Evolutionary conservation across 2,329 filamentous ascomycete species (phyloP), one percentile per base, ranked within the genome.

Genomic region (Phaeosphaeriaceae sp.): DNA sequence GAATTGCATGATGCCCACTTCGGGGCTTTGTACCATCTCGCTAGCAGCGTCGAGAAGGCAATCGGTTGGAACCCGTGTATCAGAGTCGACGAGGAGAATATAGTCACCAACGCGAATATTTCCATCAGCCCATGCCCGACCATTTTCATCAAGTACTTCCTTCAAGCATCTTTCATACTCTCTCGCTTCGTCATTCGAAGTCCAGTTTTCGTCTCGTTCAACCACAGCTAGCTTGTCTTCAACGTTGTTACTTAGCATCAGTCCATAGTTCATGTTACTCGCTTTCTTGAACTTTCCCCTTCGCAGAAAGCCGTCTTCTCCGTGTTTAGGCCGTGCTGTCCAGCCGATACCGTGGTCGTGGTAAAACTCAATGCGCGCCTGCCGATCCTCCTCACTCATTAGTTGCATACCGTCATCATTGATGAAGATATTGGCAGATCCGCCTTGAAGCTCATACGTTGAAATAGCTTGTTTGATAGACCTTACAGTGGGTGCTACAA

Each of bases 101-200:
- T 92, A 92, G 74, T 95, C 90, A 46, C 91, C 91, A 20, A 95
- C 79, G 42, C 91, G 89, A 61, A 96, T 88, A 72, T 94, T 92
- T 53, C 90, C 91, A 67, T 92, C 89, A 13, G 90, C 90, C 88
- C 87, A 72, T 9, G 61, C 89, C 20, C 87, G 87, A 21, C 87
- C 83, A 17, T 86, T 85, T 38, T 75, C 84, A 36, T 86, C 81
- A 28, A 92, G 79, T n/a, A 87, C 83, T 51, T 88, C 82, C 59
- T 84, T 82, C 33, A 92, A 45, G n/a, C 57, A 58, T 1, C 55
- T 38, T 3, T 41, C 35, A 41, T 70, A 72, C 3, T 64, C 72
- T 59, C 71, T 72, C 13, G 66, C 59, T 21, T 74, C 70, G n/a
- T 73, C 63, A 26, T 71, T 61, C 44, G 76, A 70, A 13, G 43